These are phyloP conservation scores for Cutaneotrichosporon arboriforme DNA, from an alignment of 1,284 basidiomycete species.

Conservation along the genomic window DNA sequence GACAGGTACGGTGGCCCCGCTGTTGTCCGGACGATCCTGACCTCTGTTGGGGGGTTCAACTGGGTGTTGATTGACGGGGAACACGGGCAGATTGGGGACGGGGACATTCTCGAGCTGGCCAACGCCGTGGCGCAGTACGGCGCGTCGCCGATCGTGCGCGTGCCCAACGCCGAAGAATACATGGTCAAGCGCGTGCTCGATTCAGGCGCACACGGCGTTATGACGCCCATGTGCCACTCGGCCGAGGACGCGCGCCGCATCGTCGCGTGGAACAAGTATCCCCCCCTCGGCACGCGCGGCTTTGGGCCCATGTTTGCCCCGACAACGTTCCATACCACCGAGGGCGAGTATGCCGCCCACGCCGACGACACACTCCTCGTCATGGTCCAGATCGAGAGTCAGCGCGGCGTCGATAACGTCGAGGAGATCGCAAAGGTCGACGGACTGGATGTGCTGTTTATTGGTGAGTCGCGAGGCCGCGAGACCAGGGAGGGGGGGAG, in stretches of 20 bases:
- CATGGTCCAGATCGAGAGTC: conserved; percentile 63
- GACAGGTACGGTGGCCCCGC: conserved; percentile 25
- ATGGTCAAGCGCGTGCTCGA: conserved; percentile 45
- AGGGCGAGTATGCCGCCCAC: conserved; percentile 53
- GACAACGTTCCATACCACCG: conserved; percentile 16
- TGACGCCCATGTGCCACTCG: conserved; percentile 31
- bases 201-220: conserved; percentile 35
- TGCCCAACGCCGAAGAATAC: conserved; percentile 35
- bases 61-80: conserved; percentile 31
- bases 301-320: conserved; percentile 22
- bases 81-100: conserved; percentile 25
- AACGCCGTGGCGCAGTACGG: conserved; percentile 26
- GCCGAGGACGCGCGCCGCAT: conserved; percentile 22
- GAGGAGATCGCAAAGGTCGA: conserved; percentile 59
- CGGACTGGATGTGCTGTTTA: conserved; percentile 60
- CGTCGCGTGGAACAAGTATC: conserved; percentile 23
- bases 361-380: conserved; percentile 58
- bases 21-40: conserved; percentile 26
- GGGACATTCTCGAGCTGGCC: conserved; percentile 22
- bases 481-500: not conserved
- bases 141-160: conserved; percentile 36
- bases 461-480: conserved; percentile 48
- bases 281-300: conserved; percentile 23
- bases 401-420: conserved; percentile 57
- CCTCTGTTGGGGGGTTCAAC: conserved; percentile 29